Evolutionary conservation across 495 filamentous ascomycete genomes (phyloP).

Genomic region (Viridothelium virens): DNA sequence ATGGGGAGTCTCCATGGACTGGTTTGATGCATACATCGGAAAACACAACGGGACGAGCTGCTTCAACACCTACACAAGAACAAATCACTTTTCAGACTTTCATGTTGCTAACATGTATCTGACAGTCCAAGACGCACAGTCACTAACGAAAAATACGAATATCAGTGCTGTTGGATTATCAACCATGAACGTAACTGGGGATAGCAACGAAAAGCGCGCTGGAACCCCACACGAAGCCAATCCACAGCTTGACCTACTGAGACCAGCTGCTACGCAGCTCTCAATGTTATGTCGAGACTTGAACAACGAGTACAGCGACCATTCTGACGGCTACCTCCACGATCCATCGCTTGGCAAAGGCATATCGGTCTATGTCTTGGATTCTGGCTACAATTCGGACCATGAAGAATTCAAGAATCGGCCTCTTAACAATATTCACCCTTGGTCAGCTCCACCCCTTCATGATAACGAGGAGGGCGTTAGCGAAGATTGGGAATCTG

Average conservation of each 20-base stretch:
- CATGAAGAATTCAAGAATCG: conserved; percentile 10
- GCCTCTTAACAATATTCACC: not conserved
- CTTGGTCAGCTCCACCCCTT: not conserved
- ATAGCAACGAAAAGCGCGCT: not conserved
- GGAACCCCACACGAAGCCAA: not conserved
- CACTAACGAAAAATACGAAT: not conserved
- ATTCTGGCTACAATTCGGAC: conserved; percentile 1
- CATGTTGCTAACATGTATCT: conserved; percentile 9
- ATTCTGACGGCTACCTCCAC: not conserved
- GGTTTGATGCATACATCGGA: not conserved
- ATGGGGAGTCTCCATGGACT: not conserved
- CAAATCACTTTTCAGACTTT: not conserved
- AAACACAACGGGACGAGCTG: not conserved
- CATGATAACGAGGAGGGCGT: not conserved
- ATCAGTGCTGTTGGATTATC: conserved; percentile 2
- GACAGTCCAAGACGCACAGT: not conserved
- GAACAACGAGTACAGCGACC: not conserved
- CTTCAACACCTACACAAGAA: not conserved
- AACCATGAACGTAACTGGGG: not conserved
- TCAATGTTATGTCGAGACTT: not conserved
- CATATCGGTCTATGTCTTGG: not conserved
- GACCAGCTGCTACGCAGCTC: not conserved
- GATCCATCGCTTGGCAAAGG: conserved; percentile 8
- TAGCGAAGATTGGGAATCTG: not conserved
- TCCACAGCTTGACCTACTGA: not conserved